These are phyloP conservation scores for Aspergillus sclerotiicarbonarius DNA, from an alignment of 495 filamentous ascomycete species.

Conservation along the genomic window DNA sequence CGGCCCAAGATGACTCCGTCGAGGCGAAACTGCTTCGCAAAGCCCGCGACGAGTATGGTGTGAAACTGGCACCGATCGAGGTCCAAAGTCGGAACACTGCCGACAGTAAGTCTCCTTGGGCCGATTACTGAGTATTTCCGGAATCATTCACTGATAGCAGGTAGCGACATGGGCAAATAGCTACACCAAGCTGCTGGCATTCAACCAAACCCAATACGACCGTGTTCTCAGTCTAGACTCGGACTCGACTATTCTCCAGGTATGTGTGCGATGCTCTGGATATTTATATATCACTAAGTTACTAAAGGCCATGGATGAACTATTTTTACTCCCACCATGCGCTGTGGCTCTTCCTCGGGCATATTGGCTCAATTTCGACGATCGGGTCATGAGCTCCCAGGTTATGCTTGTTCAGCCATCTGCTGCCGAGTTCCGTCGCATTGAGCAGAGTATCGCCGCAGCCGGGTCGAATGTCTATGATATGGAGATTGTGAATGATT, in stretches of 20 bases:
- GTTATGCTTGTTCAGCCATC: constrained; percentile 58
- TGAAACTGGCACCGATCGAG: constrained; percentile 51
- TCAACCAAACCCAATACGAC: constrained; percentile 60
- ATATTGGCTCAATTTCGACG: constrained; percentile 55
- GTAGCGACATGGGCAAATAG: constrained; percentile 50
- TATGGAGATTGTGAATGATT: constrained; percentile 65
- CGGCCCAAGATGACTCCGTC: constrained; percentile 25
- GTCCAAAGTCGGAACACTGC: constrained; percentile 38
- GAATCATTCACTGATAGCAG: constrained; percentile 19
- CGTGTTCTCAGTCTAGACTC: constrained; percentile 63
- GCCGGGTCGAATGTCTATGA: constrained; percentile 43
- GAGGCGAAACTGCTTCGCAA: constrained; percentile 50
- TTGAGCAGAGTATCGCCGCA: constrained; percentile 21
- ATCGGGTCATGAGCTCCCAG: constrained; percentile 47
- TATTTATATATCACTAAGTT: not conserved
- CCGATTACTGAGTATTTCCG: not conserved
- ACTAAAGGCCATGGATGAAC: constrained; percentile 56
- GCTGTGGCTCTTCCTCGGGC: constrained; percentile 58
- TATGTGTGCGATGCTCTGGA: constrained; percentile 1
- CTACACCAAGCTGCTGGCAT: constrained; percentile 63
- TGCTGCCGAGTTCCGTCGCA: constrained; percentile 39
- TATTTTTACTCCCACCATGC: constrained; percentile 56
- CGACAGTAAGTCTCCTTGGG: constrained; percentile 34
- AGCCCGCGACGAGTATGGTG: constrained; percentile 55
- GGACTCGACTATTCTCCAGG: constrained; percentile 54